Conservation (phyloP, 2,329 filamentous ascomycete species). For the Exophiala phaeomuriformis region DNA sequence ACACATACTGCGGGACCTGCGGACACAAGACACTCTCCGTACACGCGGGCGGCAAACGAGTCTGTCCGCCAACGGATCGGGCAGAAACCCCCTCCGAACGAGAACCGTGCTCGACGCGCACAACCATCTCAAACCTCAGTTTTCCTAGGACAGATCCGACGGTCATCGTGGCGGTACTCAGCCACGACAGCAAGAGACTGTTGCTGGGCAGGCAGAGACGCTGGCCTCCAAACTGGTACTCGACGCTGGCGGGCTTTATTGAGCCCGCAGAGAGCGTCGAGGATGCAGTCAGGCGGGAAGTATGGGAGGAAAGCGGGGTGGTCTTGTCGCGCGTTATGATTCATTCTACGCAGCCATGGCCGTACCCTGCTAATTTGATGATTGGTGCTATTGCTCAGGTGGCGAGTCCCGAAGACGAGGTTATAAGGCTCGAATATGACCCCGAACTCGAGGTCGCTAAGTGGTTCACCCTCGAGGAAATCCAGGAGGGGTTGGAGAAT, state of each 20-base stretch:
- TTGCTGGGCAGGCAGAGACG: conserved; percentile 79
- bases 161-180: conserved; percentile 90
- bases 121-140: conserved; percentile 78
- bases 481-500: conserved; percentile 62
- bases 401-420: conserved; percentile 70
- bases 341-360: conserved; percentile 81
- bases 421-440: conserved; percentile 75
- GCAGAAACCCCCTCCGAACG: conserved; percentile 46
- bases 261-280: conserved; percentile 81
- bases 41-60: conserved; percentile 41
- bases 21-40: conserved; percentile 64
- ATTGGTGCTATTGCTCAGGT: conserved; percentile 77
- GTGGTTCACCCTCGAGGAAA: conserved; percentile 80
- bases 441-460: conserved; percentile 82
- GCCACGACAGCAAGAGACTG: conserved; percentile 65
- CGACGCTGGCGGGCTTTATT: conserved; percentile 77
- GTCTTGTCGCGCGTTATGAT: conserved; percentile 68
- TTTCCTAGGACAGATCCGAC: conserved; percentile 92
- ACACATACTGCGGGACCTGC: conserved; percentile 85
- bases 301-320: conserved; percentile 80
- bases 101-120: conserved; percentile 69
- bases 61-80: conserved; percentile 40
- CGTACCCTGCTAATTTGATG: conserved; percentile 78
- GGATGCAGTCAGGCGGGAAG: conserved; percentile 73
- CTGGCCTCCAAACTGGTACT: conserved; percentile 81